Evolutionary conservation across 179 eudicot genomes (phyloP), one percentile per base, ranked within the genome.

Genomic region (Beta macrorhiza): DNA sequence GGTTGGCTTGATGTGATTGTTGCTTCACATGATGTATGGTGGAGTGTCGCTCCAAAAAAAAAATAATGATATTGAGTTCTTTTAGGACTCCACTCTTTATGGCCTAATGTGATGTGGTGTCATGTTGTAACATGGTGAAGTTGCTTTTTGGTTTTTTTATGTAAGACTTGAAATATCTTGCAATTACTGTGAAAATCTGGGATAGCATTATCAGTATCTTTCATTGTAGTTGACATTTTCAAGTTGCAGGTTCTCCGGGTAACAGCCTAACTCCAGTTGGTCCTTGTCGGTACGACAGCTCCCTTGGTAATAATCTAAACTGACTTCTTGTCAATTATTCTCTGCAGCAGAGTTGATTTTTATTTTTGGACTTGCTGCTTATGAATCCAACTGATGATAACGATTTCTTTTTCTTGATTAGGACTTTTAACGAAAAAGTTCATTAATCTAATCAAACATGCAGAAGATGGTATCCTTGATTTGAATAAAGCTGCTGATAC

Each of bases 391-490:
- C 76, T 67, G 53, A 56, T 61, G 55, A 53, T 59, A n/a, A 11
- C 69, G 14, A 74, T 73, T 74, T 67, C 47, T 44, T 53, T 55
- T 67, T 17, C 19, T 37, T 69, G 67, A 75, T 80, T 77, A 95
- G 99, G 98, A 80, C 91, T 92, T 69, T 79, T 95, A 77, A 95
- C 98, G 37, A 95, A 93, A 86, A 92, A 93, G 89, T 93, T 95
- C 82, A 89, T 93, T 77, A 90, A 91, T 87, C 86, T 95, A 81
- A 93, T 93, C 84, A 92, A 91, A 77, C 94, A 90, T 80, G 94
- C 98, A 8, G 98, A 93, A 89, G 96, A 95, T 90, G 97, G 99
- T 85, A 87, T 89, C 71, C 97, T 95, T 87, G 99, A 93, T 90
- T 84, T 93, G 72, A 93, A 95, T 83, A 84, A 89, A 82, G 99